Base-by-base conservation (phyloP, 257 asterid species). In the Linaria vulgaris region DNA sequence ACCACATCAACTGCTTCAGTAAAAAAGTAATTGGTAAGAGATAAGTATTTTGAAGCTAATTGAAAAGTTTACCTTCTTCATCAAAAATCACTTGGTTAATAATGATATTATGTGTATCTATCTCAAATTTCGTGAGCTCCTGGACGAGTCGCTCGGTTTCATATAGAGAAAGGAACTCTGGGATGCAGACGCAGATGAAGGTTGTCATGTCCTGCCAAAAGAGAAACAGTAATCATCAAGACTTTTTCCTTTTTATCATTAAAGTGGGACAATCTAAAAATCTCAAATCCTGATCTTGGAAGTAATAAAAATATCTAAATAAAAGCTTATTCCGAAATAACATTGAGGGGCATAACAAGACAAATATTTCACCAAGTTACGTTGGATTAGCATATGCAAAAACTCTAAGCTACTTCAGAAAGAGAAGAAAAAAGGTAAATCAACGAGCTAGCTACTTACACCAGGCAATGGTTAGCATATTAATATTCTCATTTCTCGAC, bases 131-230 rank as follows among this genome's bases (percentile, higher is more conserved):
- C 44, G 97, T 80, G 44, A 92, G 96, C 66, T 92, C 98, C 74
- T 92, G 97, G 67, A 92, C 97, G 11, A 92, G 89, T 21, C 98
- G 78, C 77, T 92, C 98, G 14, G 97, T 92, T 80, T 92, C 98
- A 47, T 92, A 92, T 22, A 92, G 80, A 10, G 98, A 92, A 59
- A 92, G 97, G 81, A 92, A 92, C 65, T 92, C 98, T 4, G 97
- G 98, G 69, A 92, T 92, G 83, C 97, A 87, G 51, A 92, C 98
- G 52, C 97, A 92, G 65, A 87, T 76, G 56, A 92, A 92, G 16
- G 98, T 92, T 14, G 97, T 91, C 78, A 91, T 58, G 71, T 91
- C 98, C 98, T 91, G 85, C 68, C 59, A 59, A 76, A 74, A 51
- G 22, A 22, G 30, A 23, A 66, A 55, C 2, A 50, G 34, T 1